A percentile compares a stretch with the other conserved stretches of the same genome.
Evolutionary conservation across 768 basidiomycete genomes (phyloP).

Genomic region (Pisolithus microcarpus): DNA sequence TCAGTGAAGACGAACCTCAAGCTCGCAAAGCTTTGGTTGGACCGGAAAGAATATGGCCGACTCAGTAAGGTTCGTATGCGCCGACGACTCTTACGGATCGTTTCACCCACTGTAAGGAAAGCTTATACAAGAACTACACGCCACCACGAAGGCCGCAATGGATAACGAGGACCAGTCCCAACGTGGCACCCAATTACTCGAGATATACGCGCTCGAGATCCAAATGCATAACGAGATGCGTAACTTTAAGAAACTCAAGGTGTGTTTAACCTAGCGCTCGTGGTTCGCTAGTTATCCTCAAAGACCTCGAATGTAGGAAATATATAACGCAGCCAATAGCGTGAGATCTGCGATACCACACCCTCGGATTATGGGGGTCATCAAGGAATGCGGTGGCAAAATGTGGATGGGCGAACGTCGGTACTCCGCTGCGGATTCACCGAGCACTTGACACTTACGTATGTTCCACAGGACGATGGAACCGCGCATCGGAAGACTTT

Average conservation of each 20-base stretch:
- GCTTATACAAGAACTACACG: slow-evolving; percentile 74
- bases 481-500: slow-evolving; percentile 93
- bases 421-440: slow-evolving; percentile 13
- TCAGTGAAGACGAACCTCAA: slow-evolving; percentile 96
- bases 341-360: slow-evolving; percentile 97
- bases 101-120: slow-evolving; percentile 21
- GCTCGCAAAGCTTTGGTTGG: slow-evolving; percentile 94
- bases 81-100: neutral
- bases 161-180: slow-evolving; percentile 84
- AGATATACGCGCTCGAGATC: slow-evolving; percentile 97
- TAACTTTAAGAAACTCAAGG: slow-evolving; percentile 95
- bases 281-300: neutral
- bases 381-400: slow-evolving; percentile 98
- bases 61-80: slow-evolving; percentile 58
- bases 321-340: slow-evolving; percentile 90
- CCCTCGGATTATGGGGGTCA: slow-evolving; percentile 97
- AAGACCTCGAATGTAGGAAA: slow-evolving; percentile 51
- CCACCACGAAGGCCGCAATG: slow-evolving; percentile 49
- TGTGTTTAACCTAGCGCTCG: slow-evolving; percentile 19
- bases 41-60: slow-evolving; percentile 83
- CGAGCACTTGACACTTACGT: neutral
- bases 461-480: slow-evolving; percentile 76
- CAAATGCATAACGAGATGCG: slow-evolving; percentile 98
- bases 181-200: slow-evolving; percentile 87
- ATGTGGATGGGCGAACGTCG: slow-evolving; percentile 99